Conservation (phyloP, 495 filamentous ascomycete species). For the Rhypophila decipiens region DNA sequence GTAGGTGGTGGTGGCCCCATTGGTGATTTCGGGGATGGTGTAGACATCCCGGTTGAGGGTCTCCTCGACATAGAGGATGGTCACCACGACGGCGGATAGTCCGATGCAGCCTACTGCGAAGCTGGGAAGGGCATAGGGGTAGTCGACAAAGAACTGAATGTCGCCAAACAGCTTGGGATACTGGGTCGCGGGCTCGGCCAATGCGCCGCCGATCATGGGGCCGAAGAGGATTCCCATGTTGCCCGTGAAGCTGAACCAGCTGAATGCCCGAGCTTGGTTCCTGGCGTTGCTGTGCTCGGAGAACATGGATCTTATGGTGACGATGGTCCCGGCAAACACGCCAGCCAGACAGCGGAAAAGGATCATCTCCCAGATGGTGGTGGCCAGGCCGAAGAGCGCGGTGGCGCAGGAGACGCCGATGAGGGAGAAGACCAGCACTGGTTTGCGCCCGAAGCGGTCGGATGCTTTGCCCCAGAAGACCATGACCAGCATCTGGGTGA, state of each 20-base stretch:
- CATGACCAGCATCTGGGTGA: constrained; percentile 56
- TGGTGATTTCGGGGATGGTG: constrained; percentile 6
- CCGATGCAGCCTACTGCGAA: constrained; percentile 47
- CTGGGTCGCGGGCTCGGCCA: constrained; percentile 55
- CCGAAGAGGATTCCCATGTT: constrained; percentile 67
- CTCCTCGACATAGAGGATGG: constrained; percentile 50
- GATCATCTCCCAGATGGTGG: constrained; percentile 59
- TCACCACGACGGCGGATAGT: constrained; percentile 40
- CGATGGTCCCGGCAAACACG: constrained; percentile 60
- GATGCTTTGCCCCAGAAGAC: constrained; percentile 55
- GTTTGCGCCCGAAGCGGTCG: constrained; percentile 63
- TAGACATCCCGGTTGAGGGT: constrained; percentile 25
- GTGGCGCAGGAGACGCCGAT: constrained; percentile 51
- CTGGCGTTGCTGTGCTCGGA: constrained; percentile 58
- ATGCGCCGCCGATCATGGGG: constrained; percentile 55
- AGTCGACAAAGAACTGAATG: constrained; percentile 50
- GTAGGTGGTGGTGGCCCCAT: constrained; percentile 8
- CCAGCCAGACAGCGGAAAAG: constrained; percentile 59
- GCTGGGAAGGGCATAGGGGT: constrained; percentile 60
- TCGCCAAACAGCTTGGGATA: constrained; percentile 49
- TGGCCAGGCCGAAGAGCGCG: constrained; percentile 56
- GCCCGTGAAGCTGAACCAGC: constrained; percentile 62
- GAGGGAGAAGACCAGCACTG: constrained; percentile 57
- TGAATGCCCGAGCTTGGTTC: constrained; percentile 64
- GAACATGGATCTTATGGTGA: constrained; percentile 67